Base-by-base conservation (phyloP, 805 yeast genomes). In the Jamesozyma rosinii region DNA sequence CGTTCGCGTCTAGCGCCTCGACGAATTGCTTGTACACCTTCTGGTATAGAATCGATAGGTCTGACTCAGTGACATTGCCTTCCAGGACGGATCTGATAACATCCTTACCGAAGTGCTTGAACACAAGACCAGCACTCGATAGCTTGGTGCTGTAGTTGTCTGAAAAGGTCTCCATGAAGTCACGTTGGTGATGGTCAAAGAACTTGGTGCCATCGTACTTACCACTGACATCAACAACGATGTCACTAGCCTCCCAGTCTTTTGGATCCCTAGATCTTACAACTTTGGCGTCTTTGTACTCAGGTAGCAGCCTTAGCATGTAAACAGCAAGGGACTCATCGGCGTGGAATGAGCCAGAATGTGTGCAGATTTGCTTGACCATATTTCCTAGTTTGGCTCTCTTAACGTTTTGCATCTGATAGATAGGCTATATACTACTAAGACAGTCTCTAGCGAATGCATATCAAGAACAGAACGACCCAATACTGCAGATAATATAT, bases 171-270 rank as follows among this genome's bases (percentile, higher is more conserved):
- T 83, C 89, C 26, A 67, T 66, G 58, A 92, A 92, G 17, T 83
- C 97, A 49, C 97, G 77, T 69, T 92, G 98, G 67, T 92, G 98
- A 61, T 92, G 98, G 63, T 92, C 98, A 63, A 86, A 90, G 62
- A 72, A 85, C 66, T 89, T 89, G 35, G 69, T 70, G 13, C 83
- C 84, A 38, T 55, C 63, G 63, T 89, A 92, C 59, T 83, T 73
- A 13, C 95, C 98, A 58, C 94, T 76, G 41, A 92, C 98, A 66
- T 92, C 98, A 44, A 92, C 90, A 29, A 92, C 95, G 45, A 92
- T 83, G 63, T 90, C 97, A 55, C 94, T 79, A 36, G 68, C 70
- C 51, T 85, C 96, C 83, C 95, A 83, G 44, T 77, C 82, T 14
- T 69, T 76, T 9, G 89, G 83, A 48, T 81, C 81, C 68, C 98